Conservation (phyloP, 352 stramenopile species). For the Globisporangium irregulare region DNA sequence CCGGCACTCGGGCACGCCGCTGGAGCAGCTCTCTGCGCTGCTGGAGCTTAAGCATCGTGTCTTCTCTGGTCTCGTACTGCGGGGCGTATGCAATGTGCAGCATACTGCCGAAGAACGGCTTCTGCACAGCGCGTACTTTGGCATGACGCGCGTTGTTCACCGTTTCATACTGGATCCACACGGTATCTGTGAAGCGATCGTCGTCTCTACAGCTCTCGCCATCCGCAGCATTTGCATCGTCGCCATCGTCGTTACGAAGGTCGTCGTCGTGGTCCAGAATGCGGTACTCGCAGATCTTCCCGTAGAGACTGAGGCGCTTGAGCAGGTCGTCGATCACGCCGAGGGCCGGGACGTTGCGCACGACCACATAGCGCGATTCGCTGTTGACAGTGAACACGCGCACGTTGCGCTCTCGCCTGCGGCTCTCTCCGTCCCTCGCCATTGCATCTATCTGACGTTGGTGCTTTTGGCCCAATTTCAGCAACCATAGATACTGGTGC, state of each 20-base stretch:
- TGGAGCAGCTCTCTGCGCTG: slow-evolving; percentile 52
- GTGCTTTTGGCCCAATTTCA: background rate
- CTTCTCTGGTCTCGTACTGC: slow-evolving; percentile 49
- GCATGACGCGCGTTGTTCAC: slow-evolving; percentile 73
- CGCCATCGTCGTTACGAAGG: background rate
- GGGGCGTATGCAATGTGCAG: slow-evolving; percentile 64
- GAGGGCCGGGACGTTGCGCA: slow-evolving; percentile 61
- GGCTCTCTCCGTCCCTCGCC: background rate
- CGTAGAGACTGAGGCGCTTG: slow-evolving; percentile 49
- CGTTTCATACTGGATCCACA: slow-evolving; percentile 77
- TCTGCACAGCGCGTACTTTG: slow-evolving; percentile 52
- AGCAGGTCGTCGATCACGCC: slow-evolving; percentile 57
- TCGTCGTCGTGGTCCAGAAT: slow-evolving; percentile 52
- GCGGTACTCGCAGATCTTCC: slow-evolving; percentile 45
- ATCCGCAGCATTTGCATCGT: slow-evolving; percentile 7
- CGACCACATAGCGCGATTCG: slow-evolving; percentile 56
- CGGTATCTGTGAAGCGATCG: slow-evolving; percentile 46
- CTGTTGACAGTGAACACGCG: slow-evolving; percentile 60
- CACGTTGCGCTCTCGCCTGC: slow-evolving; percentile 17
- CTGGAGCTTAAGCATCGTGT: slow-evolving; percentile 62
- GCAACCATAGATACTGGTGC: background rate
- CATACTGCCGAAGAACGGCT: slow-evolving; percentile 63
- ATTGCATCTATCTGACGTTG: slow-evolving; percentile 1
- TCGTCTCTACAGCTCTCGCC: slow-evolving; percentile 12
- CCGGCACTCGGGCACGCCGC: slow-evolving; percentile 3